Evolutionary conservation across 805 yeast species (phyloP).

Genomic region (Kodamaea kakaduensis): DNA sequence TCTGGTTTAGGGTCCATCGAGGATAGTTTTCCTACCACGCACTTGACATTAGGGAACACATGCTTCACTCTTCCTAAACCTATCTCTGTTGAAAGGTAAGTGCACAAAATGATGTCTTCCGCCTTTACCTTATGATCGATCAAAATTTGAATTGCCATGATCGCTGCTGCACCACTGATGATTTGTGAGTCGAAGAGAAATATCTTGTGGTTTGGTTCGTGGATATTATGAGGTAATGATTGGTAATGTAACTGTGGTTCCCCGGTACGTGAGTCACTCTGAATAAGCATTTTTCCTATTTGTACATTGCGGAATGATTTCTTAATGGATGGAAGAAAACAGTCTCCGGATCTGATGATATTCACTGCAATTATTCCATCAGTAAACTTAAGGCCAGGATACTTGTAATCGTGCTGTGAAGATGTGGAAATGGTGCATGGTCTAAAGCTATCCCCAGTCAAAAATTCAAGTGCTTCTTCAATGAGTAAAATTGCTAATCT

Average conservation of each 20-base stretch:
- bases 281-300: constrained; percentile 81
- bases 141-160: constrained; percentile 89
- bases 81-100: constrained; percentile 71
- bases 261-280: constrained; percentile 84
- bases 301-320: constrained; percentile 73
- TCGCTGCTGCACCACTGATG: constrained; percentile 88
- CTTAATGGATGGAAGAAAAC: constrained; percentile 76
- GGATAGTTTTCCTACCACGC: constrained; percentile 68
- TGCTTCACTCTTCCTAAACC: constrained; percentile 69
- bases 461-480: constrained; percentile 60
- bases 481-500: constrained; percentile 72
- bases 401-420: constrained; percentile 14
- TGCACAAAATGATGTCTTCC: constrained; percentile 60
- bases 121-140: constrained; percentile 71
- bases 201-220: constrained; percentile 37
- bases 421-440: constrained; percentile 28
- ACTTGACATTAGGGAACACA: constrained; percentile 67
- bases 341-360: constrained; percentile 87
- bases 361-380: constrained; percentile 67
- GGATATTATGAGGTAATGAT: constrained; percentile 51
- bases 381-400: constrained; percentile 39
- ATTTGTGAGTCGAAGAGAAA: constrained; percentile 82
- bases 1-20: constrained; percentile 24
- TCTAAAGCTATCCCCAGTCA: constrained; percentile 31
- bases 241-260: constrained; percentile 92